Evolutionary conservation across 2,329 filamentous ascomycete genomes (phyloP), one percentile per base, ranked within the genome.

Genomic region (Beauveria asiatica): DNA sequence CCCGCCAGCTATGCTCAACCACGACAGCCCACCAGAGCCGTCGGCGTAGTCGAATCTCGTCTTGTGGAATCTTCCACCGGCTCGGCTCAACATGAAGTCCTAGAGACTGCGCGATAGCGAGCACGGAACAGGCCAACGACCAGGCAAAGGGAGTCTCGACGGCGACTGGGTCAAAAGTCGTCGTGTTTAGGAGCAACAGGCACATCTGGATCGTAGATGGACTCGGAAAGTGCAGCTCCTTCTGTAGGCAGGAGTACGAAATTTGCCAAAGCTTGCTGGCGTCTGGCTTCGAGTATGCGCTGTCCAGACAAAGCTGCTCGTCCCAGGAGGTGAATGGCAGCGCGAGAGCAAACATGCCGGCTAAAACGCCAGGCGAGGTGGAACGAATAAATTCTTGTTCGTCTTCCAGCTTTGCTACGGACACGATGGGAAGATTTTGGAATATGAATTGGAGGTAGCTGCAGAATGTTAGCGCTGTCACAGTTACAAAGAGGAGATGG

Each of bases 241-340:
- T 64, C 37, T 66, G 65, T 8, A 66, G 48, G n/a, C 61, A 64
- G 7, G 59, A 62, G 23, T 65, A 63, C 0, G 64, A 57, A 41
- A 66, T 63, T 33, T 64, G 57, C 65, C 65, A 66, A 0, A 66
- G 61, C 17, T 55, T 52, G 13, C 60, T 62, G 1, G 56, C 16
- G 23, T 59, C 62, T 16, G 64, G 65, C 53, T 63, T 63, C 3
- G 65, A 60, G 52, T 66, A 66, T 2, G 65, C 65, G 21, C 61
- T 65, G 17, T 59, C 52, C 5, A 66, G 61, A 44, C 64, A 66
- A 9, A 65, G 61, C 9, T 59, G 39, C 19, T 65, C 64, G 52
- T 65, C 64, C 63, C 63, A 65, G n/a, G 62, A 54, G 0, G 61
- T 61, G 19, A 65, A 65, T 5, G 63, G 63, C 25, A 64, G n/a